Evolutionary conservation across 805 yeast species (phyloP).

Genomic region (Lachancea quebecensis): DNA sequence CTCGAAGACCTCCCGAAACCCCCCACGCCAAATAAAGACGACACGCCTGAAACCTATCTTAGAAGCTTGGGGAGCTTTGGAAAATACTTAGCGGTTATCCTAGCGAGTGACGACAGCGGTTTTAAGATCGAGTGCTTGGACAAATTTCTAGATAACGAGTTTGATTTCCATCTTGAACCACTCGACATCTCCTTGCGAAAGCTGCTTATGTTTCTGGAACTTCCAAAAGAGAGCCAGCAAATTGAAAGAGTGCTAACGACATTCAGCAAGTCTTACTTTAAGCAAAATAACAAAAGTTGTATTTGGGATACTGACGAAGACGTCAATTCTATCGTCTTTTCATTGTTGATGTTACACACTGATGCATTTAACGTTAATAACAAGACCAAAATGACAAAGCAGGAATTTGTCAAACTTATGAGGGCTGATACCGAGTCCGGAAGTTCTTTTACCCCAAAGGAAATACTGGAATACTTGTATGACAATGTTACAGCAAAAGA

Average conservation of each 20-base stretch:
- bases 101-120: constrained; percentile 24
- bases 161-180: constrained; percentile 49
- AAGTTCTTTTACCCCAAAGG: constrained; percentile 32
- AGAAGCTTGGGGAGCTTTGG: constrained; percentile 28
- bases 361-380: constrained; percentile 65
- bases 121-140: constrained; percentile 26
- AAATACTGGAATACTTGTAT: constrained; percentile 48
- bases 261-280: constrained; percentile 47
- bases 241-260: constrained; percentile 60
- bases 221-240: constrained; percentile 72
- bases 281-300: constrained; percentile 19
- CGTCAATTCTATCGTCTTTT: constrained; percentile 56
- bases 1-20: constrained; percentile 21
- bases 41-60: constrained; percentile 27
- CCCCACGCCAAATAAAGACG: constrained; percentile 26
- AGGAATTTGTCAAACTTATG: constrained; percentile 50
- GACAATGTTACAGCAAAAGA: constrained; percentile 61
- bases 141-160: constrained; percentile 29
- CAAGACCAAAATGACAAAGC: constrained; percentile 57
- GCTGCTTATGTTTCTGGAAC: constrained; percentile 47
- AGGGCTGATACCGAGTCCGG: constrained; percentile 28
- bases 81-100: constrained; percentile 27
- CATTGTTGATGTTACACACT: constrained; percentile 66
- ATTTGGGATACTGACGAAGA: constrained; percentile 40
- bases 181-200: constrained; percentile 59